Percentiles rank a stretch among this genome's conserved stretches.
Conservation (phyloP, 441 rosid species). For the Euphorbia celastroides region DNA sequence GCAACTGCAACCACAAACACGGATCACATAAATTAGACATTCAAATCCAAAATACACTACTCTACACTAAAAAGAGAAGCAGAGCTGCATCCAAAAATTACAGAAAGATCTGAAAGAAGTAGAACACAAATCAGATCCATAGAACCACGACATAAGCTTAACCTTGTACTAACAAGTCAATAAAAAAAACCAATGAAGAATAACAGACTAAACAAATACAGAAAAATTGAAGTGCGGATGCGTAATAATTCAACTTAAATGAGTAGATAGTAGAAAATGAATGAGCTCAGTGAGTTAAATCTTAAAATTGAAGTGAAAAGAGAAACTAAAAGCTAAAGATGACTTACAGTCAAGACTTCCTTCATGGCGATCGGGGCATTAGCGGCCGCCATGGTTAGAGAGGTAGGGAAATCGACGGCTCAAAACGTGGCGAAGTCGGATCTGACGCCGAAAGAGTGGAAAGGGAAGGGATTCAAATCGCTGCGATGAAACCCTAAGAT, state of each 20-base stretch:
- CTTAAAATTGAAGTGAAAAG: background rate
- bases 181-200: background rate
- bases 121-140: background rate
- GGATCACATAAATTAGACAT: constrained; percentile 13
- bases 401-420: constrained; percentile 20
- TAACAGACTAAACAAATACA: background rate
- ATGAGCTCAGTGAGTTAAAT: background rate
- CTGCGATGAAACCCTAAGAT: no score
- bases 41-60: background rate
- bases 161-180: background rate
- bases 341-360: constrained; percentile 45
- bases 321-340: background rate
- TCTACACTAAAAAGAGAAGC: background rate
- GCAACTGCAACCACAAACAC: constrained; percentile 35
- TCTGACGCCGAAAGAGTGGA: no score
- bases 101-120: background rate
- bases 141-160: background rate
- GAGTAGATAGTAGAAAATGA: background rate
- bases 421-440: constrained; percentile 33
- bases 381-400: constrained; percentile 47
- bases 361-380: constrained; percentile 63
- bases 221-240: background rate
- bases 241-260: background rate
- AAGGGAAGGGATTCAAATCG: no score
- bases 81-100: background rate